Base-by-base conservation (phyloP, 176 grass and related monocot genomes). In the Aegilops speltoides region DNA sequence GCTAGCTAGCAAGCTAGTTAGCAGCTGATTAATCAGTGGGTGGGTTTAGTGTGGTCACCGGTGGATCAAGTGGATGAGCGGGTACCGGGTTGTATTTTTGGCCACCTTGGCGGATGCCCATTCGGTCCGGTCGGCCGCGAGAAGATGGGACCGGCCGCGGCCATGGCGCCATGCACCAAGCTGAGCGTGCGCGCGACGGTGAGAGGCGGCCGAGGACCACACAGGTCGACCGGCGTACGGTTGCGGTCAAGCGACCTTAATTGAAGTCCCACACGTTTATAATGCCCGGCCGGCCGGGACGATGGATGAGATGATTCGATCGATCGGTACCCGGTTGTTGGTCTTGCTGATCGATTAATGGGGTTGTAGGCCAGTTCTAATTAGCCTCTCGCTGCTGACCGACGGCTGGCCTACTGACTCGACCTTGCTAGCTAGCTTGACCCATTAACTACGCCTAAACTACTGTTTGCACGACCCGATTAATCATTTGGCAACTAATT, bases 241-340 rank as follows among this genome's bases (percentile, higher is more conserved):
- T 23, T 78, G 73, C 64, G 83, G 65, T 78, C 65, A 9, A 64
- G 19, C 19, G 29, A 7, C 14, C 37, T 73, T 73, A 50, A 76
- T 46, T 10, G 38, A 68, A 59, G 34, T 63, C 33, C 82, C 68
- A 85, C 88, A 86, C 88, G 88, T 85, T 85, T 85, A 74, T 24
- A 70, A 85, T 77, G 83, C 73, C 54, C 7, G 54, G 17, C 19
- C 19, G 52, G 52, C 52, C 16, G 52, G 54, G 54, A 57, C 54
- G 54, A 57, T 22, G 6, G 54, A 57, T 22, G 54, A 32, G 61
- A 76, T 60, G n/a, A 82, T 68, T 68, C 43, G 60, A 7, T 57
- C 1, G 19, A 7, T 57, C 8, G n/a, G n/a, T n/a, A 57, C 54
- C 22, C 48, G 69, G 68, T 73, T 24, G 66, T 80, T 86, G 50